phyloP scores from a whole-genome alignment of 306 rosid species.

The Canavalia gladiata region DNA sequence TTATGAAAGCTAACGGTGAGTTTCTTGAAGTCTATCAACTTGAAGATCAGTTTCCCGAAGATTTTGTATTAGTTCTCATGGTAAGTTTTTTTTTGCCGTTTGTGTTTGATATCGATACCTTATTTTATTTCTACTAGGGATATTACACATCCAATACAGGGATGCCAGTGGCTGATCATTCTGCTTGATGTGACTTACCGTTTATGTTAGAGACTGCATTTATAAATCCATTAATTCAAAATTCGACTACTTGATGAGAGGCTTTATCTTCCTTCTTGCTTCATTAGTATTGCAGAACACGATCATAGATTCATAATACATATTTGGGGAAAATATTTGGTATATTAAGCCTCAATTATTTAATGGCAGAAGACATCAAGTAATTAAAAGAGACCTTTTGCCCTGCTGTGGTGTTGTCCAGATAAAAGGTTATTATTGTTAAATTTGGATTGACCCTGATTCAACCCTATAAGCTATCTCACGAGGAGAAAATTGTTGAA shows the following conservation, averaged over 20 bases:
- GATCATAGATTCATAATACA: constrained; percentile 16
- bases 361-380: constrained; percentile 17
- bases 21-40: constrained; percentile 91
- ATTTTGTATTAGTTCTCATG: constrained; percentile 84
- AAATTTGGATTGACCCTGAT: too few species aligned
- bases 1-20: constrained; percentile 78
- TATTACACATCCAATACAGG: background rate
- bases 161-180: constrained; percentile 34
- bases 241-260: constrained; percentile 3
- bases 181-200: constrained; percentile 34
- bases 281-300: constrained; percentile 31
- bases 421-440: background rate
- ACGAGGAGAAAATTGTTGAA: too few species aligned
- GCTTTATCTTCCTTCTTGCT: constrained; percentile 20
- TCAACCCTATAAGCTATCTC: too few species aligned
- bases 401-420: constrained; percentile 28
- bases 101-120: constrained; percentile 4
- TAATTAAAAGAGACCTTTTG: constrained; percentile 7
- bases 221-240: constrained; percentile 32
- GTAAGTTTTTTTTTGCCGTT: constrained; percentile 50
- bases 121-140: constrained; percentile 3
- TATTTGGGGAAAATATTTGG: constrained; percentile 9
- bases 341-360: constrained; percentile 23
- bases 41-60: constrained; percentile 95
- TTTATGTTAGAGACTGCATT: background rate